These are phyloP conservation scores for Bryoerythrophyllum caledonicum DNA, from an alignment of 225 moss, liverwort and hornwort genomes.

Conservation along the genomic window DNA sequence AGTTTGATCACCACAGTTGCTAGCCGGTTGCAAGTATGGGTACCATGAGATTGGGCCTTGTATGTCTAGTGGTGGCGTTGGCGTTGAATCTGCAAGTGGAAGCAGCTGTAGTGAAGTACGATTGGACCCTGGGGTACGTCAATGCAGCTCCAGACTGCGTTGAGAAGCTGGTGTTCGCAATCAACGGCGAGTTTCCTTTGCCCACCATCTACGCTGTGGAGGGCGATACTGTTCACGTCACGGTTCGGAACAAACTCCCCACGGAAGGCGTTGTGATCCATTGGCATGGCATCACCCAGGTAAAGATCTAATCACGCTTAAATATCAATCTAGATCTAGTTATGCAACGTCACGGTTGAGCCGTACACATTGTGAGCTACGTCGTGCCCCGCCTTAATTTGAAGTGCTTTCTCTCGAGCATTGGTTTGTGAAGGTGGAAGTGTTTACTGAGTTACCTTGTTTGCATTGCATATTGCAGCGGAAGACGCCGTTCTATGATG, in stretches of 20 bases:
- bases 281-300: constrained; percentile 68
- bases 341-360: too few relatives aligned
- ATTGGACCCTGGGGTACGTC: constrained; percentile 43
- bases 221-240: constrained; percentile 49
- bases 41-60: background rate
- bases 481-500: constrained; percentile 13
- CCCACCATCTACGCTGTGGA: constrained; percentile 28
- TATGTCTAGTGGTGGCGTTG: background rate
- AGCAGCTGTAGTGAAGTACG: constrained; percentile 4
- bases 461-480: background rate
- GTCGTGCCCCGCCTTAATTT: too few relatives aligned
- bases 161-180: constrained; percentile 34
- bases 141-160: constrained; percentile 51
- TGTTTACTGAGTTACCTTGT: background rate
- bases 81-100: background rate
- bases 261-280: constrained; percentile 55
- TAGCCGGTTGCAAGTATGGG: background rate
- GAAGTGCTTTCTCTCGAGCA: background rate
- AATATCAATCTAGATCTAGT: background rate
- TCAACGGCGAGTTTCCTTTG: constrained; percentile 45
- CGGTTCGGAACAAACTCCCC: constrained; percentile 30
- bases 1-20: too few relatives aligned
- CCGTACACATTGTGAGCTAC: too few relatives aligned
- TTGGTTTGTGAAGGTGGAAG: background rate
- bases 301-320: background rate